A percentile compares a stretch with the other conserved stretches of the same genome.
phyloP scores from a whole-genome alignment of 345 rosid genomes.

The Pistacia integerrima region DNA sequence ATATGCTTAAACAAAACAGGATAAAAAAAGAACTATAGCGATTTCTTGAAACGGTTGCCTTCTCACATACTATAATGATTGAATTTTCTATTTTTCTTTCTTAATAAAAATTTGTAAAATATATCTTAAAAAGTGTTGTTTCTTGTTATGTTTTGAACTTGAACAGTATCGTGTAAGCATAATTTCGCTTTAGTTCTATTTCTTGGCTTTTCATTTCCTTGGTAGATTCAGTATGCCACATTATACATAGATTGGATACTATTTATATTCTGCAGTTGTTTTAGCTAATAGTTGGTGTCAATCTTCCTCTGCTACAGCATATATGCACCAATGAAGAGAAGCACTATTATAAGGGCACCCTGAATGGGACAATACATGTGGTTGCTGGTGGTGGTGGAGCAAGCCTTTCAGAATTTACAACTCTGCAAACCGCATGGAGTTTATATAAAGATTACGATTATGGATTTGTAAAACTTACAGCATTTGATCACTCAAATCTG shows the following conservation, averaged over 20 bases:
- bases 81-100: background rate
- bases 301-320: conserved; percentile 41
- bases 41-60: background rate
- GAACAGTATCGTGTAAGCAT: background rate
- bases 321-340: conserved; percentile 58
- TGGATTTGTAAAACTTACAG: conserved; percentile 58
- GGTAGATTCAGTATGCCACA: background rate
- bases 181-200: background rate
- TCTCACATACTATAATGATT: background rate
- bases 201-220: background rate
- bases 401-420: conserved; percentile 47
- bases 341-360: conserved; percentile 40
- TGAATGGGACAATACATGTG: conserved; percentile 70
- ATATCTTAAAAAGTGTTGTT: too few relatives aligned
- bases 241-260: background rate
- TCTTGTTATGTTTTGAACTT: background rate
- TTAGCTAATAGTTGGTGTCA: conserved; percentile 9
- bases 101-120: too few relatives aligned
- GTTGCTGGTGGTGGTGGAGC: conserved; percentile 85
- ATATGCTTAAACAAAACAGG: too few relatives aligned
- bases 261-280: background rate
- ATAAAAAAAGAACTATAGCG: background rate
- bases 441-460: conserved; percentile 50
- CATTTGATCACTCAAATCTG: conserved; percentile 55
- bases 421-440: conserved; percentile 56